Evolutionary conservation across 1,284 basidiomycete genomes (phyloP).

Genomic region (Trichosporon coremiiforme): DNA sequence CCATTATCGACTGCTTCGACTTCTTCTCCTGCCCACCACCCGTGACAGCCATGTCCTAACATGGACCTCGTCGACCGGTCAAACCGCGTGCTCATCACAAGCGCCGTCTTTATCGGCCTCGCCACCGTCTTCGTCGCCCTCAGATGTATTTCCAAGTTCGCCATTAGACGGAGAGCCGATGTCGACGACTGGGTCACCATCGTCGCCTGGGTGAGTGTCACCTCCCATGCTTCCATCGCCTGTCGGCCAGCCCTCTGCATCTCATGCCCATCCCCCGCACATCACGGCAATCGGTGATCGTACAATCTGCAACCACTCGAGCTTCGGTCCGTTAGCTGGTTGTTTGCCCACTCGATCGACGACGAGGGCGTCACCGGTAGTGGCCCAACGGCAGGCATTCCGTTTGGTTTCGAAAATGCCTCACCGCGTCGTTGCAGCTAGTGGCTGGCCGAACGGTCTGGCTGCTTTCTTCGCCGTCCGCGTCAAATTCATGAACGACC

Average conservation of each 20-base stretch:
- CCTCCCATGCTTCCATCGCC: background rate
- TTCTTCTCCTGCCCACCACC: conserved; percentile 3
- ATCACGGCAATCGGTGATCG: background rate
- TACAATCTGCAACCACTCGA: background rate
- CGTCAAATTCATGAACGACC: background rate
- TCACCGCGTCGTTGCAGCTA: background rate
- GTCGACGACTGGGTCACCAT: conserved; percentile 50
- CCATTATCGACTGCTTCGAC: background rate
- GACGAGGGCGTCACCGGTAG: background rate
- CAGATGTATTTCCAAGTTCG: conserved; percentile 50
- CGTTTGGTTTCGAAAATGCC: background rate
- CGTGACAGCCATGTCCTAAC: conserved; percentile 15
- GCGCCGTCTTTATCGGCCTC: conserved; percentile 43
- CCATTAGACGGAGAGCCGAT: conserved; percentile 43
- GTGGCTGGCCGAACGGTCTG: background rate
- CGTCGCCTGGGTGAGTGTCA: conserved; percentile 50
- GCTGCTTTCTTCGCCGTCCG: background rate
- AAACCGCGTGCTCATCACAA: conserved; percentile 44
- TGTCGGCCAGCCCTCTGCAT: background rate
- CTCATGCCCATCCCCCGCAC: background rate
- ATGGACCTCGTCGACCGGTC: conserved; percentile 34
- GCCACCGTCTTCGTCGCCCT: conserved; percentile 47
- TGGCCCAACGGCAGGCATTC: background rate
- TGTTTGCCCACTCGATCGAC: background rate
- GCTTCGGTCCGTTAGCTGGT: background rate